Percentiles rank a stretch among this genome's conserved stretches.
phyloP scores from a whole-genome alignment of 2,329 filamentous ascomycete species.

The Ilyonectria destructans region DNA sequence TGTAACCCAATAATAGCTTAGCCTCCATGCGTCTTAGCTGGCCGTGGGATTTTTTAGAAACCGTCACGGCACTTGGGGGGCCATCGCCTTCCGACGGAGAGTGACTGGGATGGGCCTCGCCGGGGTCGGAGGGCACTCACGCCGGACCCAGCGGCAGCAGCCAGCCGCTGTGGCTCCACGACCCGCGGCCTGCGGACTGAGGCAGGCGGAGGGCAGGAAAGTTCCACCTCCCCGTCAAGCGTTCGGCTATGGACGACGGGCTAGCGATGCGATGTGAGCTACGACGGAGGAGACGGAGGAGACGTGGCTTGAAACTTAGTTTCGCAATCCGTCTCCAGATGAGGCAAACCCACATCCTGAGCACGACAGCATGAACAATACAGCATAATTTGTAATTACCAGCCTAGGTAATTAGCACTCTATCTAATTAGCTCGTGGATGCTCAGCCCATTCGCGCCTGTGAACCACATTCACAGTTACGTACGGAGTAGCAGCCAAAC shows the following conservation, averaged over 20 bases:
- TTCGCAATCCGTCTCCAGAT: constrained; percentile 25
- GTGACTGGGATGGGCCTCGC: constrained; percentile 26
- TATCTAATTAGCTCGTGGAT: constrained; percentile 6
- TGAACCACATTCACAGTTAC: constrained; percentile 12
- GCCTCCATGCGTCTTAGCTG: constrained; percentile 10
- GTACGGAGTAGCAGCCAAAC: neutral
- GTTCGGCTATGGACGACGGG: constrained; percentile 8
- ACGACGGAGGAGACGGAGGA: neutral
- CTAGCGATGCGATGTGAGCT: constrained; percentile 14
- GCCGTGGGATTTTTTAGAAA: constrained; percentile 18
- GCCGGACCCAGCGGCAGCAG: constrained; percentile 19
- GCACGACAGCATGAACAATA: constrained; percentile 9
- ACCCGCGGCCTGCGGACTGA: constrained; percentile 9
- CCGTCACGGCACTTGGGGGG: constrained; percentile 24
- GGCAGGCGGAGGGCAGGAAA: constrained; percentile 7
- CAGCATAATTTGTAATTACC: neutral
- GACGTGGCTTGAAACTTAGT: constrained; percentile 31
- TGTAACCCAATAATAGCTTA: constrained; percentile 7
- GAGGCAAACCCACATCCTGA: constrained; percentile 24
- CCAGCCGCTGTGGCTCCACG: constrained; percentile 24
- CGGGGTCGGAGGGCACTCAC: constrained; percentile 29
- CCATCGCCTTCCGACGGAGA: constrained; percentile 12
- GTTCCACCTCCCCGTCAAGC: constrained; percentile 12
- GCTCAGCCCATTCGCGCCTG: constrained; percentile 18
- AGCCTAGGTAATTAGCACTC: neutral